Conservation (phyloP, 805 yeast species). For the Blastobotrys chiropterorum region DNA sequence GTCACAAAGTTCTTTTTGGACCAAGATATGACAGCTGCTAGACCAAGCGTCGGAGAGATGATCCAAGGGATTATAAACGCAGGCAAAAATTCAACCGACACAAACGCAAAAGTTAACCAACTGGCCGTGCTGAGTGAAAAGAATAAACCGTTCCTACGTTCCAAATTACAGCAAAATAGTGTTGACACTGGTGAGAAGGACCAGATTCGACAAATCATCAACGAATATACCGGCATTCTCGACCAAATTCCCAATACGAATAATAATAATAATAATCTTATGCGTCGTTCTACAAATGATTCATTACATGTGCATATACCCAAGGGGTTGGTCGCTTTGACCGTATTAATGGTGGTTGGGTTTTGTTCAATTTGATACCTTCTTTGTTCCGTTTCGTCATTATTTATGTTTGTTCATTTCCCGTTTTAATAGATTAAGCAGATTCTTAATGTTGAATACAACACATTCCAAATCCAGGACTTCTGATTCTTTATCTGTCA, state of each 20-base stretch:
- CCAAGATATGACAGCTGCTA: too few species aligned
- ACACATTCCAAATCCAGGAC: conserved; percentile 27
- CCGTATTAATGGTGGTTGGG: not conserved
- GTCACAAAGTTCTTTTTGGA: not conserved
- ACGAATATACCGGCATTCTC: not conserved
- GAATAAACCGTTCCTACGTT: not conserved
- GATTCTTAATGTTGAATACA: conserved; percentile 22
- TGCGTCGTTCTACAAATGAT: not conserved
- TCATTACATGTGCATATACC: not conserved
- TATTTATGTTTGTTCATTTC: conserved; percentile 18
- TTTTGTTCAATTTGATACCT: not conserved
- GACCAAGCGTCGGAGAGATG: too few species aligned
- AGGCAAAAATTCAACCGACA: not conserved
- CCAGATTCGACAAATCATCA: not conserved
- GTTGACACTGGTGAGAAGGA: not conserved
- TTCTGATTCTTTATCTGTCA: conserved; percentile 19
- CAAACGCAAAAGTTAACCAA: not conserved
- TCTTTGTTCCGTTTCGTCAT: not conserved
- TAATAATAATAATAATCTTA: not conserved
- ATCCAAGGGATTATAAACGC: not conserved
- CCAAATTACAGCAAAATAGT: not conserved
- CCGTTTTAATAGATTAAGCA: conserved; percentile 23
- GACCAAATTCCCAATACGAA: not conserved
- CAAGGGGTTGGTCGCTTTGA: not conserved
- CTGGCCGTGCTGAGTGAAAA: not conserved